Evolutionary conservation across 768 basidiomycete genomes (phyloP).

Genomic region (Pleurotus pulmonarius): DNA sequence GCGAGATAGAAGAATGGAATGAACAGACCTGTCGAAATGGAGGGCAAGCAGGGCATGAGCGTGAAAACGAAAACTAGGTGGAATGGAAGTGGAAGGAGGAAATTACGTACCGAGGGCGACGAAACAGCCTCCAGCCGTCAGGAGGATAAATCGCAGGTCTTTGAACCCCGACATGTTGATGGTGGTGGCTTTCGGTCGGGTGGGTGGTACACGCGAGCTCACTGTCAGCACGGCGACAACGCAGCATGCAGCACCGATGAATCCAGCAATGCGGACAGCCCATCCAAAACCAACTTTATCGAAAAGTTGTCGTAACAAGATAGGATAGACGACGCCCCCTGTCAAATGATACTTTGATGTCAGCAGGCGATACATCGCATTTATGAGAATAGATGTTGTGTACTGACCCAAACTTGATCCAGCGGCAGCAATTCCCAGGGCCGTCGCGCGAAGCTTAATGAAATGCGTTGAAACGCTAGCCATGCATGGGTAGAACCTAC

Average conservation of each 20-base stretch:
- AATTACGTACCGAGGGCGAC: conserved; percentile 53
- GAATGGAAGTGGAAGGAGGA: neutral
- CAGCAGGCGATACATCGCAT: neutral
- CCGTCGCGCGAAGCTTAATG: conserved; percentile 60
- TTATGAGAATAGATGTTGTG: neutral
- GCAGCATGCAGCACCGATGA: conserved; percentile 48
- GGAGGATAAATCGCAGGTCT: conserved; percentile 50
- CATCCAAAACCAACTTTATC: conserved; percentile 54
- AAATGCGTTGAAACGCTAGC: conserved; percentile 68
- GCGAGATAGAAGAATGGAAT: conserved; percentile 72
- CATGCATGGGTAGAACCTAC: conserved; percentile 68
- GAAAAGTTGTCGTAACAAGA: conserved; percentile 59
- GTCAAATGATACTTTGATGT: neutral
- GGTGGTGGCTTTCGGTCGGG: conserved; percentile 20
- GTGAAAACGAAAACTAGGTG: neutral
- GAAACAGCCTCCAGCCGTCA: conserved; percentile 51
- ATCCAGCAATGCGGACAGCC: conserved; percentile 55
- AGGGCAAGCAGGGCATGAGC: neutral
- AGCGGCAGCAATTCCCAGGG: conserved; percentile 65
- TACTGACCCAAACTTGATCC: conserved; percentile 62
- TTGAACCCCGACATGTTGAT: conserved; percentile 25
- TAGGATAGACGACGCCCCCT: conserved; percentile 72
- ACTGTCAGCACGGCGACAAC: conserved; percentile 44
- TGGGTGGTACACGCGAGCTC: conserved; percentile 25
- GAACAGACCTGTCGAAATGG: conserved; percentile 49